Base-by-base conservation (phyloP, 768 basidiomycete genomes). In the Lepiota venenata region DNA sequence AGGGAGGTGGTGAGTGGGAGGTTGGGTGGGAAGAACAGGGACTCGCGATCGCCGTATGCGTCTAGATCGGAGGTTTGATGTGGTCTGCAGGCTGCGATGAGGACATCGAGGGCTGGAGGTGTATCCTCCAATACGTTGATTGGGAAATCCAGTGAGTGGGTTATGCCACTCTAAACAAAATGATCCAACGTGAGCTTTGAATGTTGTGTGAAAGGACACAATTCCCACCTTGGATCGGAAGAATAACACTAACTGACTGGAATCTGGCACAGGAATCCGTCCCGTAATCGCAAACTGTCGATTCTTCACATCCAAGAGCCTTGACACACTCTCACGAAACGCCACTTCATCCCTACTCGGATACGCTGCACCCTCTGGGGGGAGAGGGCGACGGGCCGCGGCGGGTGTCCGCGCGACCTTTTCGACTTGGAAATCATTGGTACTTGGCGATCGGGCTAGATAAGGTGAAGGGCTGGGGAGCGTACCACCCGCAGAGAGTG, bases 91-190 rank as follows among this genome's bases (percentile, higher is more conserved):
- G 88, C 79, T 3, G 83, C 83, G 59, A 91, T 80, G 62, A 92
- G 77, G 47, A 88, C 87, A 60, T 91, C 88, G 53, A 91, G 77
- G 14, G 90, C 83, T 1, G 88, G 88, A 14, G 89, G 88, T 14
- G 83, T 78, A 64, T 82, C 83, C 61, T 86, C 82, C 58, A 85
- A 84, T 42, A 88, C 77, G 61, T 91, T 86, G 56, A 92, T 81
- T 4, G 90, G 90, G 63, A 91, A 91, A 64, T 91, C 87, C 18
- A 92, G 76, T 8, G 88, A 85, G 64, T 92, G 87, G 0, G 87
- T 84, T 56, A 88, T 86, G 29, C 86, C 88, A 56, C 83, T 84
- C 89, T 92, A 45, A 6, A 40, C n/a, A 36, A 27, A 47, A 27
- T 50, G 27, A 25, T 11, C 53, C 22, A 44, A 36, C 12, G 11